Evolutionary conservation across 2,329 filamentous ascomycete genomes (phyloP).

Genomic region (Trichoderma arundinaceum): DNA sequence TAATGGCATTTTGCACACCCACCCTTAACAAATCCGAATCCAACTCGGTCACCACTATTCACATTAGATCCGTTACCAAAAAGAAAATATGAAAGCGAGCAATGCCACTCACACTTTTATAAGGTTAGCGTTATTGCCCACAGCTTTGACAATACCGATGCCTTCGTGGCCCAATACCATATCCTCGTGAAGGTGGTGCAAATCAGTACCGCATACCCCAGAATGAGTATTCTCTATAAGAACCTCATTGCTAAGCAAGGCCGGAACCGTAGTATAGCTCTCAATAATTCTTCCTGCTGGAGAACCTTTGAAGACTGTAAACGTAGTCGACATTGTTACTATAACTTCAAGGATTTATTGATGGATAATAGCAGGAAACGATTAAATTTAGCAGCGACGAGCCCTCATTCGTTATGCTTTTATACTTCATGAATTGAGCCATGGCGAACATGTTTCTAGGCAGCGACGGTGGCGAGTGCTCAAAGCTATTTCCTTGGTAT

Average conservation of each 20-base stretch:
- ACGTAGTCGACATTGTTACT: not conserved
- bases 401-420: not conserved
- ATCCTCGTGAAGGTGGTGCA: constrained; percentile 1
- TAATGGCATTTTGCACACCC: constrained; percentile 11
- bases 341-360: not conserved
- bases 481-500: not conserved
- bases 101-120: constrained; percentile 2
- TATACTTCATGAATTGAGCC: not conserved
- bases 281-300: not conserved
- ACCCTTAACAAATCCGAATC: constrained; percentile 9
- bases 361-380: not conserved
- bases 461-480: not conserved
- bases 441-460: not conserved
- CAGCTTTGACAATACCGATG: constrained; percentile 6
- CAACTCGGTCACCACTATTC: constrained; percentile 7
- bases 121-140: not conserved
- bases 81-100: not conserved
- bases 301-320: constrained; percentile 18
- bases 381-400: not conserved
- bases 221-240: constrained; percentile 14
- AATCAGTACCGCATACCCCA: constrained; percentile 11
- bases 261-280: constrained; percentile 8
- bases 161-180: constrained; percentile 13
- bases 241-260: constrained; percentile 12
- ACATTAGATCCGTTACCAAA: not conserved